Conservation (phyloP, 2,329 filamentous ascomycete species). For the Pleoardoris graminearum region DNA sequence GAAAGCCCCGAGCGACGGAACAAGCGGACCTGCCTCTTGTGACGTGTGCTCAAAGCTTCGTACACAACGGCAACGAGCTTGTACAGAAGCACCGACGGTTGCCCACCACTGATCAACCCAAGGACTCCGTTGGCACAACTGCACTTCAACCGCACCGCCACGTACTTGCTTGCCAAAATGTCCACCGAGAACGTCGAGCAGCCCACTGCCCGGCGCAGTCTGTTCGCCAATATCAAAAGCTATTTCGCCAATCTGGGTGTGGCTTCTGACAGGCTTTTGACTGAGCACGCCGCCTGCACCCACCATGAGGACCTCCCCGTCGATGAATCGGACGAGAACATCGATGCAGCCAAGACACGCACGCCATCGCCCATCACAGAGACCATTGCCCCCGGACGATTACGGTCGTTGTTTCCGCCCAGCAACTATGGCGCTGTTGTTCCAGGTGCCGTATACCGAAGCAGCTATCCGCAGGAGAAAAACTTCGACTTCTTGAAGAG, state of each 20-base stretch:
- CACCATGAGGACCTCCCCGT: slow-evolving; percentile 39
- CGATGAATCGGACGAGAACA: slow-evolving; percentile 5
- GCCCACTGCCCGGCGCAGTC: slow-evolving; percentile 9
- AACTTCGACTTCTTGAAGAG: slow-evolving; percentile 71
- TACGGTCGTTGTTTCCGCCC: slow-evolving; percentile 54
- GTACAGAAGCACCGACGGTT: not conserved
- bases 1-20: slow-evolving; percentile 1
- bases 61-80: not conserved
- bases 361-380: slow-evolving; percentile 17
- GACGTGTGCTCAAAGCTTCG: not conserved
- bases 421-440: slow-evolving; percentile 77
- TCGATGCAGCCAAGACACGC: slow-evolving; percentile 4
- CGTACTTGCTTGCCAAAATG: slow-evolving; percentile 1
- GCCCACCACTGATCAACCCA: not conserved
- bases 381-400: slow-evolving; percentile 35
- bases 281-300: slow-evolving; percentile 32
- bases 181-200: slow-evolving; percentile 8
- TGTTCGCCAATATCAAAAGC: slow-evolving; percentile 19
- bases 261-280: slow-evolving; percentile 26
- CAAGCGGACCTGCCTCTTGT: slow-evolving; percentile 2
- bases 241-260: slow-evolving; percentile 28
- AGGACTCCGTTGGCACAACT: not conserved
- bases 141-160: slow-evolving; percentile 2
- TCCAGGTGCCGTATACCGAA: slow-evolving; percentile 74
- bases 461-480: slow-evolving; percentile 73